Base-by-base conservation (phyloP, 139 green algal genomes). In the Pseudopediastrum boryanum region DNA sequence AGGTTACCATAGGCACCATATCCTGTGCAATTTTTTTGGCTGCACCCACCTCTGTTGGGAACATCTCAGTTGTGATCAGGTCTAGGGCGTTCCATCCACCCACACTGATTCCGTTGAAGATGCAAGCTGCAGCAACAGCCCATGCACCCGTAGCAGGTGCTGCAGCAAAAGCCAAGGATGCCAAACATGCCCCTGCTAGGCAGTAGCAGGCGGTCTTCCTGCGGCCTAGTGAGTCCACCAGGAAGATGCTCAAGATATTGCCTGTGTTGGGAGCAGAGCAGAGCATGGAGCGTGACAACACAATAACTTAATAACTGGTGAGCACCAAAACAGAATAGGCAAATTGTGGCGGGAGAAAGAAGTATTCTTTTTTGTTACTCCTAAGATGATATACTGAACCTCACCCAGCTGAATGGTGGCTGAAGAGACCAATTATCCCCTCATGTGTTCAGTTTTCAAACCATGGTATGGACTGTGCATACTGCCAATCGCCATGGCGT, bases 61-160 rank as follows among this genome's bases (percentile, higher is more conserved):
- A 90, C 29, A 87, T 73, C 73, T 90, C 85, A 8, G 85, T 68
- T 9, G 64, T 78, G 61, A 81, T 42, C 50, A 86, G 75, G 72
- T 88, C 83, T 33, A 90, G 51, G 2, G 76, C 65, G 51, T 88
- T 88, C 85, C 85, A 90, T 7, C 83, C 85, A 5, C 75, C 79
- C 2, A 78, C 58, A 82, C 81, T 48, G 44, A 83, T 78, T 0
- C 33, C 83, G 41, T 88, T 90, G 83, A 90, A 90, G 9, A 86
- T 73, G 27, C 80, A 87, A 0, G 83, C 83, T 3, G 85, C 83
- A 29, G 78, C 51, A n/a, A 87, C 58, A 21, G 83, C 71, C 83
- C 79, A 85, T 0, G 48, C 73, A 29, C 77, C 76, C 6, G 29
- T 41, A 0, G 83, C 77, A 27, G 85, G 85, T 3, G 83, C 83